phyloP scores from a whole-genome alignment of 768 basidiomycete genomes.

The Calocera cornea region DNA sequence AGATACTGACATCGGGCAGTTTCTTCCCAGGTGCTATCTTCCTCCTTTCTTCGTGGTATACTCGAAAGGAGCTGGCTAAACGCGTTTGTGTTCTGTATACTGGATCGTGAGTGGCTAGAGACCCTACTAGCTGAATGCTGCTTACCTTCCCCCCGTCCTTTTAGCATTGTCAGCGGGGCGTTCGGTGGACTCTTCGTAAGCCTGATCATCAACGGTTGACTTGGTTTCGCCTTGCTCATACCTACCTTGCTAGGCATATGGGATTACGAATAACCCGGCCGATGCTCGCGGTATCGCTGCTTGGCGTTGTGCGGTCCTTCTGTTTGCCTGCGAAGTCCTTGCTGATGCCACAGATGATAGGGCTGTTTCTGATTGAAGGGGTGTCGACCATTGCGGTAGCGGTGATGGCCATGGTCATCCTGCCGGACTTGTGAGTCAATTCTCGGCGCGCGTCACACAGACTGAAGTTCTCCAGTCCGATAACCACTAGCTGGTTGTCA shows the following conservation, averaged over 20 bases:
- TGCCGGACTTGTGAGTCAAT: background rate
- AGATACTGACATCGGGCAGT: background rate
- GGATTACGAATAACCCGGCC: background rate
- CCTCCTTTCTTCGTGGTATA: slow-evolving; percentile 29
- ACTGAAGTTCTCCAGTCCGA: background rate
- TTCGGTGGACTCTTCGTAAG: background rate
- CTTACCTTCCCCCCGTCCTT: background rate
- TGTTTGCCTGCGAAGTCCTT: background rate
- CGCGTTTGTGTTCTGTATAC: background rate
- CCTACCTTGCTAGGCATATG: background rate
- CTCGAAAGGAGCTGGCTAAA: slow-evolving; percentile 15
- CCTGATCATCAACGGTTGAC: background rate
- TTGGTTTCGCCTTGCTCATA: background rate
- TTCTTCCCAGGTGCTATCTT: slow-evolving; percentile 48
- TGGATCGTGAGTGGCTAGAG: background rate
- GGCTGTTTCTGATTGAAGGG: background rate
- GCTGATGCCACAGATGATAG: background rate
- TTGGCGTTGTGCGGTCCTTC: background rate
- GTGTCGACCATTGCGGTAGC: background rate
- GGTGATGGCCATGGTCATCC: background rate
- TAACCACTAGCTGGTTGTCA: background rate
- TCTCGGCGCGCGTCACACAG: background rate
- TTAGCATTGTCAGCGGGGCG: background rate
- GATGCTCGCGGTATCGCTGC: background rate
- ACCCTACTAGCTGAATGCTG: background rate